Evolutionary conservation across 129 eudicot species (phyloP), one percentile per base, ranked within the genome.

Genomic region (Flaveria robusta): DNA sequence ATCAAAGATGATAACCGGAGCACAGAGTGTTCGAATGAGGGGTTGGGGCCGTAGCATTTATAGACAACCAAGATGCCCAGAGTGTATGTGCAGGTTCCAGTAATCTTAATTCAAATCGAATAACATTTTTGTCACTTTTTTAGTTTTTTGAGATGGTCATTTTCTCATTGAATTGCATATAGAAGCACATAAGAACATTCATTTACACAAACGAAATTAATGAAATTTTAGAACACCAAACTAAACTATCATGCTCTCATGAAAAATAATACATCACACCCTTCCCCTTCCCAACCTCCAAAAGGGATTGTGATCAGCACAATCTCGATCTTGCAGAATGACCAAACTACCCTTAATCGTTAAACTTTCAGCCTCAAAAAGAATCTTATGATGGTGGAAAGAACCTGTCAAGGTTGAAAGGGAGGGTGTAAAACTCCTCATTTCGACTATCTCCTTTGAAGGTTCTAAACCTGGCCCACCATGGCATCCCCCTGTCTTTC

Each of bases 361-460:
- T 22, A 26, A 67, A 41, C 39, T 43, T 19, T 43, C 31, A 1
- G 63, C 63, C 11, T 15, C 20, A 12, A n/a, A 68, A 20, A 9
- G 19, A 24, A 55, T 71, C 70, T 89, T 82, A 92, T 62, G 98
- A 93, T 31, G 99, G 99, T 72, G 99, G 99, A 86, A 95, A 95
- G 74, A 95, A 95, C 19, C 99, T 89, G 87, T 95, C 87, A 76
- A 95, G 97, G 77, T 95, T 95, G 88, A 95, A 95, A 16, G 99
- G 99, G 23, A 95, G 99, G 37, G 99, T 95, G 84, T 95, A 95
- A 81, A 95, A 95, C 86, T 95, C 99, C 79, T 95, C 99, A 26
- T 91, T 95, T 67, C 97, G 83, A 29, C 92, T 87, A 77, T 95
- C 99, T 8, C 96, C 98, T 82, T 93, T 91, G 68, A 93, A 91